Evolutionary conservation across 228 moss, liverwort and hornwort genomes (phyloP), one percentile per base, ranked within the genome.

Genomic region (Sphagnum magellanicum): DNA sequence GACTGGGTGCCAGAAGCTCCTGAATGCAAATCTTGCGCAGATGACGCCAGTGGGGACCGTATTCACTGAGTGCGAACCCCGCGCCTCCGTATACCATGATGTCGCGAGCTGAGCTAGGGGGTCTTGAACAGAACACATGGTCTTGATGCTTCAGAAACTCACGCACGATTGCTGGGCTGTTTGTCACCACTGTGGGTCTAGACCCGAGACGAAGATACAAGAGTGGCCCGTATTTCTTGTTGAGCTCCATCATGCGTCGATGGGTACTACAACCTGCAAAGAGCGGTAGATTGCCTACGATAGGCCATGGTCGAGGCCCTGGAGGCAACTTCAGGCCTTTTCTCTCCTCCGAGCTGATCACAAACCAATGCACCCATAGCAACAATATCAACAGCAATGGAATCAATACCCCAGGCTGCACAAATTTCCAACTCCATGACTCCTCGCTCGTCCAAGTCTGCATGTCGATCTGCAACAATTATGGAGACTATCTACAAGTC

Each of bases 1-100:
- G 71, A 52, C 64, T 72, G 16, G 71, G 71, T 3, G 71, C 64
- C n/a, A 72, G 46, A 6, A 72, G 71, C 64, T 72, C 71, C 51
- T 52, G 10, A 1, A 72, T 50, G 11, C 71, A 72, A 6, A 72
- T 51, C 53, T 64, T 63, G 16, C 71, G 16, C 32, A 47, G 32
- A 32, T 72, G 51, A 11, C 64, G 51, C 71, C 71, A 72, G 6
- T 48, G 48, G 5, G 63, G 32, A 11, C 71, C 71, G 10, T 52
- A 63, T n/a, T 63, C 63, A 11, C 17, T 46, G 15, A 72, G 9
- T 4, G 71, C 71, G 6, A 72, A 16, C 8, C 53, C 71, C 5
- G 16, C 51, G 17, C 53, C 63, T 9, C 52, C 47, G 32, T 72
- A 72, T 8, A 64, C 52, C 10, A 72, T 51, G 64, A 64, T 16